Evolutionary conservation across 495 filamentous ascomycete species (phyloP).

Genomic region (Mytilinidion resinicola): DNA sequence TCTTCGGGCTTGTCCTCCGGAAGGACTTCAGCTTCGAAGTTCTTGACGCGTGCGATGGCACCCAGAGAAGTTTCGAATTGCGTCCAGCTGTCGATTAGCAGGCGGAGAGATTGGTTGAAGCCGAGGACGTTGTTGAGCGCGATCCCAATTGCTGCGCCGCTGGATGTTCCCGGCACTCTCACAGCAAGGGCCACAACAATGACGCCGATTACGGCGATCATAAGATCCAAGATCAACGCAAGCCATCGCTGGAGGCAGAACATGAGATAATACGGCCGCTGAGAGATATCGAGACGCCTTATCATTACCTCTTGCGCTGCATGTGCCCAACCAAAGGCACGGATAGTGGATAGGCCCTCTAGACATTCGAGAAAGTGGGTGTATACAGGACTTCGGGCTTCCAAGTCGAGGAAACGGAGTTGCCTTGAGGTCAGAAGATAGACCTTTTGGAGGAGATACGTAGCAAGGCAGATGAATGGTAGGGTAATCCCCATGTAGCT

Average conservation of each 20-base stretch:
- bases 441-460: slow-evolving; percentile 27
- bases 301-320: slow-evolving; percentile 37
- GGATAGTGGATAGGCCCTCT: slow-evolving; percentile 42
- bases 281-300: slow-evolving; percentile 49
- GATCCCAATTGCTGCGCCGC: slow-evolving; percentile 3
- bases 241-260: slow-evolving; percentile 43
- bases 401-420: slow-evolving; percentile 31
- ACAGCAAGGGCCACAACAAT: slow-evolving; percentile 2
- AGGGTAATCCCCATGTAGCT: slow-evolving; percentile 47
- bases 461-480: slow-evolving; percentile 38
- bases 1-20: slow-evolving; percentile 27
- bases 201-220: slow-evolving; percentile 33
- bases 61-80: slow-evolving; percentile 14
- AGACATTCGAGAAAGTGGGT: slow-evolving; percentile 40
- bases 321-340: slow-evolving; percentile 52
- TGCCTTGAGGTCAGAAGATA: slow-evolving; percentile 35
- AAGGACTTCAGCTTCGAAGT: slow-evolving; percentile 1
- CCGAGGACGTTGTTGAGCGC: slow-evolving; percentile 10
- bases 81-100: slow-evolving; percentile 13
- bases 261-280: slow-evolving; percentile 55
- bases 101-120: background rate
- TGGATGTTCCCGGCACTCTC: background rate
- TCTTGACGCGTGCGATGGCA: slow-evolving; percentile 8
- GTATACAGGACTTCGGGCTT: slow-evolving; percentile 30
- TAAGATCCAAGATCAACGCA: slow-evolving; percentile 37